Percentiles rank a stretch among this genome's conserved stretches.
phyloP scores from a whole-genome alignment of 1,284 basidiomycete genomes.

The Ceratobasidium theobromae region DNA sequence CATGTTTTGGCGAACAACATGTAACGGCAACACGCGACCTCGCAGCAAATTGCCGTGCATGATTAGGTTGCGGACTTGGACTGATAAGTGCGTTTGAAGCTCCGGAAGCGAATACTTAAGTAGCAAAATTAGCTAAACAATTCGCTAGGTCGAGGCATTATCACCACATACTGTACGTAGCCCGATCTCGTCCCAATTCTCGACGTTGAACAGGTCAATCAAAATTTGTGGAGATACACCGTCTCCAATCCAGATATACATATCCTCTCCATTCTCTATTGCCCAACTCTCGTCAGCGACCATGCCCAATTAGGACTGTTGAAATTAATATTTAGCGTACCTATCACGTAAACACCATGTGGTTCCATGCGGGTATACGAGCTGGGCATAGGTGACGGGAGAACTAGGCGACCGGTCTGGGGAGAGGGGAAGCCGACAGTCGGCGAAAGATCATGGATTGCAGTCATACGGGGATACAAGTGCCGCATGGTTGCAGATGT shows the following conservation, averaged over 20 bases:
- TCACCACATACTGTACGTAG: slow-evolving; percentile 61
- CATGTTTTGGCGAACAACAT: slow-evolving; percentile 87
- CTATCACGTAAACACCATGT: slow-evolving; percentile 88
- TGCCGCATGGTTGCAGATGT: slow-evolving; percentile 73
- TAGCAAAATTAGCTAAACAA: slow-evolving; percentile 24
- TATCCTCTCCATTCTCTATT: slow-evolving; percentile 87
- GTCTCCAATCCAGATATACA: slow-evolving; percentile 89
- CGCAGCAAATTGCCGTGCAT: slow-evolving; percentile 66
- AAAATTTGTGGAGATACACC: slow-evolving; percentile 82
- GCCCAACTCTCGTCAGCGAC: no score
- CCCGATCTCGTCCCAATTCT: slow-evolving; percentile 74
- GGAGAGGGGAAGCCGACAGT: slow-evolving; percentile 68
- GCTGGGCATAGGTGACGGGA: slow-evolving; percentile 82
- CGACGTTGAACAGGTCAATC: slow-evolving; percentile 82
- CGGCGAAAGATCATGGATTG: slow-evolving; percentile 83
- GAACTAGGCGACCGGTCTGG: slow-evolving; percentile 58
- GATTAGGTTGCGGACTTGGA: slow-evolving; percentile 84
- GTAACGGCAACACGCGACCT: slow-evolving; percentile 61
- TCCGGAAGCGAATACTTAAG: slow-evolving; percentile 70
- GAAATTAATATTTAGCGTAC: no score
- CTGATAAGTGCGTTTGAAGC: slow-evolving; percentile 76
- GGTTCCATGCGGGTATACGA: slow-evolving; percentile 89
- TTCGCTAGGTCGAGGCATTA: slow-evolving; percentile 32
- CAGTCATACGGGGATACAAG: slow-evolving; percentile 88
- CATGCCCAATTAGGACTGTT: no score